These are phyloP conservation scores for Populus pruinosa DNA, from an alignment of 345 rosid species.

Conservation along the genomic window DNA sequence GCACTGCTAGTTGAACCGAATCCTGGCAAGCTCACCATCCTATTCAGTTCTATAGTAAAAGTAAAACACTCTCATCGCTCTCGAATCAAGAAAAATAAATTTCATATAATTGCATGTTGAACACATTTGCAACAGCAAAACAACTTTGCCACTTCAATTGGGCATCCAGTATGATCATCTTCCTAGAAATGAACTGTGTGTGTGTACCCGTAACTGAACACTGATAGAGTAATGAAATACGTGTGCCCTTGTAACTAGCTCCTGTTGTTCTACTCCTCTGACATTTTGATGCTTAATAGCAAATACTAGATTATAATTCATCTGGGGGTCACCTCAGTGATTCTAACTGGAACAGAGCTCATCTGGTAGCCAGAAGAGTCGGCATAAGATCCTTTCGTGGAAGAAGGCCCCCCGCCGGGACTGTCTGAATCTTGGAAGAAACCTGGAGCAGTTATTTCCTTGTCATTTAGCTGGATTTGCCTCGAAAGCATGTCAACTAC, in stretches of 20 bases:
- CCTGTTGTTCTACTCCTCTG: not conserved
- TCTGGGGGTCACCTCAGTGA: conserved; percentile 57
- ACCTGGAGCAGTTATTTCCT: conserved; percentile 56
- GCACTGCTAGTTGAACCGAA: not conserved
- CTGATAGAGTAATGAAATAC: not conserved
- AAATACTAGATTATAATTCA: conserved; percentile 22
- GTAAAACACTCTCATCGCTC: not conserved
- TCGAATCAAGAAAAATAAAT: not conserved
- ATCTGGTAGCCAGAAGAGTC: conserved; percentile 33
- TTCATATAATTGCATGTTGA: not conserved
- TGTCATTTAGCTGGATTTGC: conserved; percentile 47
- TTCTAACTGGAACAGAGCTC: conserved; percentile 50
- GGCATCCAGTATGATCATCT: not conserved
- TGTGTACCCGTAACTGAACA: not conserved
- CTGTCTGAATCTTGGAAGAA: conserved; percentile 37
- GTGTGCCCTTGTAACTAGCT: not conserved
- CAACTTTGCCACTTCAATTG: not conserved
- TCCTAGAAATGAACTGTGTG: not conserved
- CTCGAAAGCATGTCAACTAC: conserved; percentile 60
- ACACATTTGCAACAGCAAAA: not conserved
- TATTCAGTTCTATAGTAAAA: not conserved
- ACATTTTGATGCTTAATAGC: not conserved
- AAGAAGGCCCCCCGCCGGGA: conserved; percentile 12
- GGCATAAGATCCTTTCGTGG: conserved; percentile 28
- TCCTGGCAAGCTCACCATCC: not conserved